Conservation (phyloP, 257 asterid species). For the Capsicum rhomboideum region DNA sequence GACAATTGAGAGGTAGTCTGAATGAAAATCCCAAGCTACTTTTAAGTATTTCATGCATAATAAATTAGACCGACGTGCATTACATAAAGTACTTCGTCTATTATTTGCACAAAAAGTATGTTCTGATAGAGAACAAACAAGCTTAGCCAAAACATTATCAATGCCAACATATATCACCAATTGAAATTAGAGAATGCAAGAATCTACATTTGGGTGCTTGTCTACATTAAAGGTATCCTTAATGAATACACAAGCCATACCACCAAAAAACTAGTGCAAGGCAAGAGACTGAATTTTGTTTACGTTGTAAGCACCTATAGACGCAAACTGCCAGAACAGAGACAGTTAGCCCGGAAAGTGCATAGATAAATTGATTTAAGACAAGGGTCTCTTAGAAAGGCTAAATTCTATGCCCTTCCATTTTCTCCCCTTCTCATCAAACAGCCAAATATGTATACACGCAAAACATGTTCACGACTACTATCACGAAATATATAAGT, state of each 20-base stretch:
- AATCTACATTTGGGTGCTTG: no score
- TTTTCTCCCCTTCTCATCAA: constrained; percentile 5
- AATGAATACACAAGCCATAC: background rate
- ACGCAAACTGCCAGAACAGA: constrained; percentile 1
- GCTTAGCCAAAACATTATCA: no score
- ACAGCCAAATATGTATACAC: background rate
- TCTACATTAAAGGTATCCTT: background rate
- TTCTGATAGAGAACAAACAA: no score
- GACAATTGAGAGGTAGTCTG: no score
- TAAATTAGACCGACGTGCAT: no score
- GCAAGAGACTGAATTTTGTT: background rate
- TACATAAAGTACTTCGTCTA: no score
- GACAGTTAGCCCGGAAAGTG: constrained; percentile 19
- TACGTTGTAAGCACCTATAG: background rate
- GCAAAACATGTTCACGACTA: background rate
- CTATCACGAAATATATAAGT: background rate
- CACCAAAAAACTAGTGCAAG: no score
- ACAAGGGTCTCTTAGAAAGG: constrained; percentile 15
- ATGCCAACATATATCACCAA: background rate
- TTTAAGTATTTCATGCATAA: no score
- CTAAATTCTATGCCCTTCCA: background rate
- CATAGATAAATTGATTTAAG: constrained; percentile 2
- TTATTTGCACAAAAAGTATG: no score
- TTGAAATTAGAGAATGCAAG: no score
- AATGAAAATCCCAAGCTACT: no score